These are phyloP conservation scores for Ceratocystis alfenasii DNA, from an alignment of 2,329 filamentous ascomycete species.

Conservation along the genomic window DNA sequence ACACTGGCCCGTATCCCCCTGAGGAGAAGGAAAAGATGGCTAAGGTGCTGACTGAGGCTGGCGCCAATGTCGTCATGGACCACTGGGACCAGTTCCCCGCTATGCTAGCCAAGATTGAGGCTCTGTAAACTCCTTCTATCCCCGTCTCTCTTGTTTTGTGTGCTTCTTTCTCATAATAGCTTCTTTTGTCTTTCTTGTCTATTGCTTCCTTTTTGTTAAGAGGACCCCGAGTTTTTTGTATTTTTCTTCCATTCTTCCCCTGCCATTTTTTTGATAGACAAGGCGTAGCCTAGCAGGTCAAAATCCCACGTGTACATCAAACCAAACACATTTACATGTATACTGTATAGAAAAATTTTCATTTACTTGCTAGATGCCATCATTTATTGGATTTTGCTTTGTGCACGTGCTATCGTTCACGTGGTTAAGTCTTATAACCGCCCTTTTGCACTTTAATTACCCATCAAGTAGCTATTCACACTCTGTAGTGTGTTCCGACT, in stretches of 20 bases:
- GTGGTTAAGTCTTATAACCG: background rate
- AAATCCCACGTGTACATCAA: background rate
- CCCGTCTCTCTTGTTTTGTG: constrained; percentile 3
- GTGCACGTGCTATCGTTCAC: too few species aligned
- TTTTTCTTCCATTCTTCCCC: background rate
- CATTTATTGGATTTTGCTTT: too few species aligned
- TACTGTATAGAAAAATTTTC: background rate
- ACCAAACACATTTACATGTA: background rate
- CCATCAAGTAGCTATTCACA: constrained; percentile 82
- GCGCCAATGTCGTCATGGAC: constrained; percentile 50
- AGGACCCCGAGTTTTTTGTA: background rate
- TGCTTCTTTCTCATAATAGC: constrained; percentile 1
- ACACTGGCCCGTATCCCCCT: constrained; percentile 64
- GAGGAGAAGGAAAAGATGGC: constrained; percentile 55
- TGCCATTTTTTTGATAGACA: background rate
- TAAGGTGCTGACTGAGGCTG: constrained; percentile 46
- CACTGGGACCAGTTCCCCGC: constrained; percentile 46
- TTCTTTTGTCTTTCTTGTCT: background rate
- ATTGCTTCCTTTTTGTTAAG: background rate
- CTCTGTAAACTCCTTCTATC: constrained; percentile 15
- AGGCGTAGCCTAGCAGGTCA: background rate
- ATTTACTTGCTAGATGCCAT: background rate
- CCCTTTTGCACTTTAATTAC: constrained; percentile 29
- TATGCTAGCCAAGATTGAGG: constrained; percentile 37
- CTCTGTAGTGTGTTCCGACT: constrained; percentile 77